Evolutionary conservation across 495 filamentous ascomycete genomes (phyloP), one percentile per base, ranked within the genome.

Genomic region (Aspergillus taichungensis): DNA sequence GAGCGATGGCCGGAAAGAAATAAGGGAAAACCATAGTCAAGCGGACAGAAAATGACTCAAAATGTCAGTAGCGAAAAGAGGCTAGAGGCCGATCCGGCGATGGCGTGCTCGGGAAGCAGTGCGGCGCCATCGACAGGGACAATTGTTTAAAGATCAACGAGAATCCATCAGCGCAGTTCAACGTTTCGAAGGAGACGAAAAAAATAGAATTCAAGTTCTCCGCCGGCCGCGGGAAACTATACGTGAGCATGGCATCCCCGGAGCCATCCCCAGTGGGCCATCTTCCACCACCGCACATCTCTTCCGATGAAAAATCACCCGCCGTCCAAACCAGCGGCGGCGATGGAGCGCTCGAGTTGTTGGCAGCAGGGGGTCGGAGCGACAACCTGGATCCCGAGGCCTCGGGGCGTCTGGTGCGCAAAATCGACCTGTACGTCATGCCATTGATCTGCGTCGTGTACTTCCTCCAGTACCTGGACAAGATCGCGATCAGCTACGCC

Each of bases 401-500:
- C 0, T 39, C 45, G 13, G 14, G 11, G 8, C 30, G 31, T 6
- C 39, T 54, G 3, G 28, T 49, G 29, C 47, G 62, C 38, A 76
- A 74, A 52, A 75, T 76, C 34, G 72, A 75, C 40, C 47, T 55
- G 34, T 62, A 71, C 37, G 37, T 76, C 31, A 66, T 76, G 66
- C 73, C 73, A 0, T 50, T 67, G 14, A 55, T 61, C 30, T 56
- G 57, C 50, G 34, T 58, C 29, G 50, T 56, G 8, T 61, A 61
- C 37, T 49, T 52, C 32, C 42, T 73, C 6, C 66, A 71, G 27
- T 75, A 67, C 48, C 62, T 76, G 13, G 73, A 77, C 54, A 75
- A 76, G 42, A 70, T 67, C 33, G 67, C 72, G 4, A 50, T 75
- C 24, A 66, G 61, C 33, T 75, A 73, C 52, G 64, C 67, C 14